Evolutionary conservation across 2,329 filamentous ascomycete species (phyloP).

Genomic region (Fusarium begoniae): DNA sequence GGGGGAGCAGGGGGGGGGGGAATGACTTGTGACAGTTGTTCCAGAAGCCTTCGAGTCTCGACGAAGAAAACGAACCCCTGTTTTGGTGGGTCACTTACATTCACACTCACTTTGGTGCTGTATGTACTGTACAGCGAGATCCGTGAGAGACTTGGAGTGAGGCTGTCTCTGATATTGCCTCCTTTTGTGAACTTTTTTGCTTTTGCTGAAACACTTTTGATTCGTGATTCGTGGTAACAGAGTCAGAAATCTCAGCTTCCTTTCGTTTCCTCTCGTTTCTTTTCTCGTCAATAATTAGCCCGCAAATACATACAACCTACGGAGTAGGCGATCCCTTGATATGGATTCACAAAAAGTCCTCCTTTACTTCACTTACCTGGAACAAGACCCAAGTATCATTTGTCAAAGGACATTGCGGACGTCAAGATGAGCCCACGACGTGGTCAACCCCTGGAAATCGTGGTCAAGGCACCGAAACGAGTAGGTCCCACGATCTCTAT

Average conservation of each 20-base stretch:
- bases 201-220: slow-evolving; percentile 4
- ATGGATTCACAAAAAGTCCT: slow-evolving; percentile 4
- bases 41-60: slow-evolving; percentile 29
- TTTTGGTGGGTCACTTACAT: slow-evolving; percentile 3
- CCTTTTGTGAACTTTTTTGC: neutral
- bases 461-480: slow-evolving; percentile 22
- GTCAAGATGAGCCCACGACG: slow-evolving; percentile 36
- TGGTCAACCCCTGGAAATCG: slow-evolving; percentile 27
- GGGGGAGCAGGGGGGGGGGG: slow-evolving; percentile 14
- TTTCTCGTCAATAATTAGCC: neutral
- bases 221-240: neutral
- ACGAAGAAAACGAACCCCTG: slow-evolving; percentile 13
- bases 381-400: neutral
- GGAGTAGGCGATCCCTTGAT: neutral
- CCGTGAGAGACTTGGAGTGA: neutral
- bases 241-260: neutral
- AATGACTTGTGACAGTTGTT: slow-evolving; percentile 30
- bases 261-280: neutral
- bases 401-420: slow-evolving; percentile 30
- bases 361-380: neutral
- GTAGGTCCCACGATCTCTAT: slow-evolving; percentile 30
- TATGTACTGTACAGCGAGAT: neutral
- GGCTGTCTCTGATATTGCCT: slow-evolving; percentile 6
- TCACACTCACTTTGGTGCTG: neutral
- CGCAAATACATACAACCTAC: neutral